A percentile compares a stretch with the other conserved stretches of the same genome.
Conservation (phyloP, 2,329 filamentous ascomycete genomes). For the Cladophialophora psammophila region DNA sequence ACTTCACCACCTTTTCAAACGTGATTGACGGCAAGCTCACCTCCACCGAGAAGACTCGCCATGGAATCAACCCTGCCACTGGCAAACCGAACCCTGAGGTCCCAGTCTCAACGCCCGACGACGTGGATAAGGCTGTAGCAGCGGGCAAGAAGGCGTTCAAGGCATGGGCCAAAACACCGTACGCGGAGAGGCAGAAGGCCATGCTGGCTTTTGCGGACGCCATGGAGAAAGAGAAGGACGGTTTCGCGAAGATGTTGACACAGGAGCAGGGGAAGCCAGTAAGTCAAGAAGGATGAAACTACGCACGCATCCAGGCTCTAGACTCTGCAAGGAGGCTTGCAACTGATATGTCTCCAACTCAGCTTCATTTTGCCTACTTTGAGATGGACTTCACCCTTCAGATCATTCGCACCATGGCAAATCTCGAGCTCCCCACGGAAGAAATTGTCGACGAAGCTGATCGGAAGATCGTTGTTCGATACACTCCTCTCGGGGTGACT, state of each 20-base stretch:
- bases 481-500: slow-evolving; percentile 50
- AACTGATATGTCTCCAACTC: slow-evolving; percentile 6
- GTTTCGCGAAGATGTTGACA: slow-evolving; percentile 49
- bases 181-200: slow-evolving; percentile 46
- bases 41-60: slow-evolving; percentile 54
- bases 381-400: slow-evolving; percentile 28
- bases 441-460: slow-evolving; percentile 24
- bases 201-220: slow-evolving; percentile 46
- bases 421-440: slow-evolving; percentile 27
- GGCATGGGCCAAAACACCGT: slow-evolving; percentile 52
- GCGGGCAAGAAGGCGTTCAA: slow-evolving; percentile 58
- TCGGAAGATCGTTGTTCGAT: slow-evolving; percentile 47
- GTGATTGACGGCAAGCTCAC: slow-evolving; percentile 60
- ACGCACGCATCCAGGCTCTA: background rate
- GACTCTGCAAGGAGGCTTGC: background rate
- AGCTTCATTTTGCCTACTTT: slow-evolving; percentile 32
- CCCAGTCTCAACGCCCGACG: slow-evolving; percentile 56
- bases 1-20: slow-evolving; percentile 58
- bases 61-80: slow-evolving; percentile 61
- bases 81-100: slow-evolving; percentile 59
- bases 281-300: slow-evolving; percentile 9
- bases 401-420: slow-evolving; percentile 27
- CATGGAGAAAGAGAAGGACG: slow-evolving; percentile 47
- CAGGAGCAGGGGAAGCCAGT: slow-evolving; percentile 53
- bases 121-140: slow-evolving; percentile 60